A percentile compares a stretch with the other conserved stretches of the same genome.
These are phyloP conservation scores for Sclerotiophoma versabilis DNA, from an alignment of 2,329 filamentous ascomycete species.

Conservation along the genomic window DNA sequence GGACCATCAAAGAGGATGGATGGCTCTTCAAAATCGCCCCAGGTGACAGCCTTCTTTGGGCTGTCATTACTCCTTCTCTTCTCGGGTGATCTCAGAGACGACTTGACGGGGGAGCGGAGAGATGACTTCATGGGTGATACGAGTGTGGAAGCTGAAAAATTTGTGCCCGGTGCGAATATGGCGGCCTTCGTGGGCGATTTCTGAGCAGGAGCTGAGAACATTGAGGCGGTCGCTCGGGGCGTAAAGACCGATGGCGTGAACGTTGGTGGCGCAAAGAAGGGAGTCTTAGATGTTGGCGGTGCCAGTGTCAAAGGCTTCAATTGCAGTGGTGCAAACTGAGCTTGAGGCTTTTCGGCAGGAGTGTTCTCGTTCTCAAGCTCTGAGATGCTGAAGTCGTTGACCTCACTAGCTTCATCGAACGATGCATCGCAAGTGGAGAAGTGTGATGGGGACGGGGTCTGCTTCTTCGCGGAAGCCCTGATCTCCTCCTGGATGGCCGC, in stretches of 20 bases:
- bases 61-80: conserved; percentile 38
- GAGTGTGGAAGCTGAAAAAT: conserved; percentile 19
- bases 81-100: conserved; percentile 47
- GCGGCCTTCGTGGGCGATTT: conserved; percentile 13
- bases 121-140: conserved; percentile 38
- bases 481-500: conserved; percentile 37
- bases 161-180: conserved; percentile 7
- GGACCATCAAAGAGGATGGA: conserved; percentile 33
- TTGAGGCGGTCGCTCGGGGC: conserved; percentile 4
- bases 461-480: conserved; percentile 35
- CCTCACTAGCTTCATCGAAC: conserved; percentile 24
- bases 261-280: conserved; percentile 15
- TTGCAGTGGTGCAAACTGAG: conserved; percentile 12
- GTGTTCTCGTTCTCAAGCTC: conserved; percentile 21
- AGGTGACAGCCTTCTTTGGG: conserved; percentile 49
- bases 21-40: conserved; percentile 34
- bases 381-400: conserved; percentile 21
- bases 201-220: conserved; percentile 12
- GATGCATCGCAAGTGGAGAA: conserved; percentile 22
- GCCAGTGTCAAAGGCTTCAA: conserved; percentile 25
- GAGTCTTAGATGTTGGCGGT: conserved; percentile 21
- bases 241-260: conserved; percentile 17
- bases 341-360: conserved; percentile 16
- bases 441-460: conserved; percentile 30
- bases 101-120: conserved; percentile 42